These are phyloP conservation scores for Sistotremastrum suecicum DNA, from an alignment of 768 basidiomycete genomes.

Conservation along the genomic window DNA sequence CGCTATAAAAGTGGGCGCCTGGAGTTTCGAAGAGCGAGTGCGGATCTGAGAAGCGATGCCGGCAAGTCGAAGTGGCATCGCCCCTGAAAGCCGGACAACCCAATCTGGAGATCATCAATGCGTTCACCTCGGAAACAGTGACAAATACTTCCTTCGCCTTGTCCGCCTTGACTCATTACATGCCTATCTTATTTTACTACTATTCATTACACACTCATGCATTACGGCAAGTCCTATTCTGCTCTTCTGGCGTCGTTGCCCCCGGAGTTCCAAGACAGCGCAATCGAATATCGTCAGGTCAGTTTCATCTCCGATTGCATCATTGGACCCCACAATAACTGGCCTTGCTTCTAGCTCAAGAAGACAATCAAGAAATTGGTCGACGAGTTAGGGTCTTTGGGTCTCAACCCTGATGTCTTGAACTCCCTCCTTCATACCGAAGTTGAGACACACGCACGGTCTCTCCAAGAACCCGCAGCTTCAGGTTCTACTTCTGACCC, in stretches of 20 bases:
- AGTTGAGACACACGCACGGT: background rate
- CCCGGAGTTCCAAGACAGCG: conserved; percentile 59
- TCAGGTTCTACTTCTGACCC: too few relatives aligned
- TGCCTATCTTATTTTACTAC: too few relatives aligned
- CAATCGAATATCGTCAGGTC: conserved; percentile 77
- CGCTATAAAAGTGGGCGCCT: too few relatives aligned
- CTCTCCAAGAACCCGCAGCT: too few relatives aligned
- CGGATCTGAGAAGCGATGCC: too few relatives aligned
- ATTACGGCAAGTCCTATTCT: conserved; percentile 58
- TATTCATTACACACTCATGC: conserved; percentile 28
- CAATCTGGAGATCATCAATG: too few relatives aligned
- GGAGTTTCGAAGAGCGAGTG: too few relatives aligned
- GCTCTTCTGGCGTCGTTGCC: conserved; percentile 55
- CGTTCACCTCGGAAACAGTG: too few relatives aligned
- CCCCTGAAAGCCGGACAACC: too few relatives aligned
- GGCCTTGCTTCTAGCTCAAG: conserved; percentile 47
- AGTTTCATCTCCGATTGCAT: conserved; percentile 1
- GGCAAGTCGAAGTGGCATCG: too few relatives aligned
- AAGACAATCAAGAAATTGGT: conserved; percentile 79
- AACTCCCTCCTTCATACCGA: conserved; percentile 24
- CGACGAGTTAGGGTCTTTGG: conserved; percentile 59
- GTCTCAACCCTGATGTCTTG: conserved; percentile 36
- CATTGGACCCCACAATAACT: background rate
- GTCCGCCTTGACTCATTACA: too few relatives aligned
- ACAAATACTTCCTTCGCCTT: too few relatives aligned